Conservation (phyloP, 2,329 filamentous ascomycete species). For the Aspergillus glaucus region DNA sequence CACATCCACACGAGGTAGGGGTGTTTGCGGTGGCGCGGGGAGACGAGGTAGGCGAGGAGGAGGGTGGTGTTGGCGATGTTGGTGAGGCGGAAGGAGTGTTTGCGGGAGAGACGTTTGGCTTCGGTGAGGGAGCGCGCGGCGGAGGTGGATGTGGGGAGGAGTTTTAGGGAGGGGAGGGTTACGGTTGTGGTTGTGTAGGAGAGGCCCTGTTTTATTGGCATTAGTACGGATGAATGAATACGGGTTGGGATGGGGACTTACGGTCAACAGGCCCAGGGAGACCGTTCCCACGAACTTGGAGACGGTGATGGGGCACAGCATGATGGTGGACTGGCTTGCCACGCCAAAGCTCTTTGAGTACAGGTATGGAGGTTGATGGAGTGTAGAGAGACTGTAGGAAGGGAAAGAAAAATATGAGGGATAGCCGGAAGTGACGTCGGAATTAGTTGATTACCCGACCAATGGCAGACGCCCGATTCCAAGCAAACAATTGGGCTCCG, state of each 20-base stretch:
- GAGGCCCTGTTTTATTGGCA: conserved; percentile 58
- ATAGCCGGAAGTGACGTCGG: conserved; percentile 1
- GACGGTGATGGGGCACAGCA: conserved; percentile 65
- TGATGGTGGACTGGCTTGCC: conserved; percentile 31
- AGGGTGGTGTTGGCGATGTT: conserved; percentile 65
- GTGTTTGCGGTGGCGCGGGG: conserved; percentile 68
- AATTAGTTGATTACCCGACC: not conserved
- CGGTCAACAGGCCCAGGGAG: conserved; percentile 79
- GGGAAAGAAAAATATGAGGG: not conserved
- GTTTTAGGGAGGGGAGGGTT: conserved; percentile 72
- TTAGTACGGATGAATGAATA: not conserved
- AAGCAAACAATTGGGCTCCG: not conserved
- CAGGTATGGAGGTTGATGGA: too few relatives aligned
- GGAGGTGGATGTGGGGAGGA: conserved; percentile 67
- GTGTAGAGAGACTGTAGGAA: not conserved
- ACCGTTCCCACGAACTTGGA: conserved; percentile 92
- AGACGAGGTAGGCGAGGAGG: conserved; percentile 69
- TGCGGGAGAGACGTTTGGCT: conserved; percentile 57
- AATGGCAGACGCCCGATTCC: conserved; percentile 1
- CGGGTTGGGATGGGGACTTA: conserved; percentile 34
- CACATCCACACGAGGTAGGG: conserved; percentile 87
- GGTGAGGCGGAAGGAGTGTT: conserved; percentile 62
- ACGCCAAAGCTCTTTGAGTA: not conserved
- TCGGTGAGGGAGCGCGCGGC: conserved; percentile 66
- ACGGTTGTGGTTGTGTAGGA: conserved; percentile 77